Base-by-base conservation (phyloP, 2,329 filamentous ascomycete species). In the Zalaria sp. region DNA sequence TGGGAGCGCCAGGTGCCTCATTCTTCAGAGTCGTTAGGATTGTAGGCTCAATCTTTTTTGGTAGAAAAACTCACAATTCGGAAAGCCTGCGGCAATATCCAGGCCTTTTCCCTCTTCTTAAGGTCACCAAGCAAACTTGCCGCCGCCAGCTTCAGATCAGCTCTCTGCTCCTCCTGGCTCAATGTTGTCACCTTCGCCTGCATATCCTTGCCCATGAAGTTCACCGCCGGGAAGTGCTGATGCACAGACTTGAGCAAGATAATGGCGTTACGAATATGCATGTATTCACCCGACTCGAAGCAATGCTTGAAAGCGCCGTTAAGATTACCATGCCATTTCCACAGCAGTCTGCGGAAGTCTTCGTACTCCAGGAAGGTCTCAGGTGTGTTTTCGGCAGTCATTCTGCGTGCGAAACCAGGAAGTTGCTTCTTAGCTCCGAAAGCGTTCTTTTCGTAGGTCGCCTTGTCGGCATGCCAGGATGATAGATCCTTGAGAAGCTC, bases 191-290 rank as follows among this genome's bases (percentile, higher is more conserved):
- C 78, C n/a, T 68, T 71, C 49, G 78, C 75, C 18, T 84, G 68
- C 50, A 83, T 71, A 31, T 72, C 67, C 28, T 73, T 70, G 29
- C 85, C 91, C 72, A 93, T 89, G 59, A 86, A 91, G 55, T 93
- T 86, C 44, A 96, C 77, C 10, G 80, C 81, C 3, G 91, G 93
- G 69, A 94, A 98, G 53, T 79, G 73, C 39, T 86, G 78, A 25
- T 85, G 74, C 38, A 94, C 72, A 7, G 77, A 73, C 57, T 91
- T 93, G 45, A 98, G 69, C 3, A 96, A 72, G 44, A 83, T 91
- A 50, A 96, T 93, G 36, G 87, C 86, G 57, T 98, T 98, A 42
- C 89, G 80, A 57, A 96, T 93, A 59, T 95, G 88, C 82, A 95
- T 95, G 75, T 91, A 98, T 61, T 96, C 89, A 28, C 76, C 79